phyloP scores from a whole-genome alignment of 2,329 filamentous ascomycete species.

The Cladosporium colombiae region DNA sequence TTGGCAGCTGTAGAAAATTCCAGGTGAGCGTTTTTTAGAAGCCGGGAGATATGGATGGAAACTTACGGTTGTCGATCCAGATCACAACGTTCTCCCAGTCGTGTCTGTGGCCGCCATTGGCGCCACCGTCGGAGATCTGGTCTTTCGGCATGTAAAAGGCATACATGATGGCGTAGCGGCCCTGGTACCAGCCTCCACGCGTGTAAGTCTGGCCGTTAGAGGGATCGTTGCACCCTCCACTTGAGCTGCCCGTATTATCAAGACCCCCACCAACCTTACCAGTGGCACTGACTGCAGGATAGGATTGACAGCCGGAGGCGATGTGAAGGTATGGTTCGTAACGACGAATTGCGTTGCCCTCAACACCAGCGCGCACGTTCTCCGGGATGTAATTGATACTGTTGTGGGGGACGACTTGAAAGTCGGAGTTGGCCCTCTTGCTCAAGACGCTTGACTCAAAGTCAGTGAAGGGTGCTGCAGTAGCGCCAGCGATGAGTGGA shows the following conservation, averaged over 20 bases:
- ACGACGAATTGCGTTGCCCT: slow-evolving; percentile 1
- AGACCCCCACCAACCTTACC: slow-evolving; percentile 7
- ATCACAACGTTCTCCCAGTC: slow-evolving; percentile 7
- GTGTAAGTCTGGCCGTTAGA: slow-evolving; percentile 3
- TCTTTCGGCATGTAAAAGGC: slow-evolving; percentile 4
- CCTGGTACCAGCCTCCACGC: background rate
- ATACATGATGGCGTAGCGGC: slow-evolving; percentile 10
- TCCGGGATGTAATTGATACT: slow-evolving; percentile 4
- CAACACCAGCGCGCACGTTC: background rate
- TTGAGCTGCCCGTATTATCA: background rate
- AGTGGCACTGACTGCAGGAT: slow-evolving; percentile 3
- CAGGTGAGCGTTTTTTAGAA: background rate
- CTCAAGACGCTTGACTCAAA: background rate
- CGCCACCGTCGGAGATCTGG: slow-evolving; percentile 5
- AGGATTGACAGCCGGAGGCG: slow-evolving; percentile 2
- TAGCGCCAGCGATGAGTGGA: background rate
- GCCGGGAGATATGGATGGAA: too few species aligned
- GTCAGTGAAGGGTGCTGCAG: background rate
- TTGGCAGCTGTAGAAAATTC: background rate
- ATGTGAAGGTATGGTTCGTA: slow-evolving; percentile 7
- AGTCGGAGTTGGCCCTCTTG: background rate
- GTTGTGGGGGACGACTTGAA: background rate
- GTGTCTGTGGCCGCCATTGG: slow-evolving; percentile 3
- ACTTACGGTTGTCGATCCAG: slow-evolving; percentile 8
- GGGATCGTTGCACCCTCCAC: slow-evolving; percentile 5